Base-by-base conservation (phyloP, 495 filamentous ascomycete genomes). In the Xylaria palmicola region DNA sequence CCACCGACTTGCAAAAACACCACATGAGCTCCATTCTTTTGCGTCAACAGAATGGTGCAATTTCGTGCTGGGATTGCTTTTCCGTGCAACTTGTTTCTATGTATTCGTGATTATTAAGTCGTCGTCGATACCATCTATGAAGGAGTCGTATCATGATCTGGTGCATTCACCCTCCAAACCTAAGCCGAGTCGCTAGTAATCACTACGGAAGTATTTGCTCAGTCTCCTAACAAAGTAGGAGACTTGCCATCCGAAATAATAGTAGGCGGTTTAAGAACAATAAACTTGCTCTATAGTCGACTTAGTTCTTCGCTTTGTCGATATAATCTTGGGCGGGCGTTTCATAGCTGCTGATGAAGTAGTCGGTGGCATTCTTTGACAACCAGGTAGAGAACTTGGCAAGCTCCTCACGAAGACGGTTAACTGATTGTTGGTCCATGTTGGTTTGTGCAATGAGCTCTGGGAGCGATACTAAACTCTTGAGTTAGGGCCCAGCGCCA, bases 381-480 rank as follows among this genome's bases (percentile, higher is more conserved):
- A 98, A 77, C 89, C 90, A 98, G 37, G 82, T 77, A 5, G 88
- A 88, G 65, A 98, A 82, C 74, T 89, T 91, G 39, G 83, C 79
- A 17, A 98, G 79, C 66, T 98, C 94, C 62, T 97, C 92, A 10
- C 91, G 88, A 10, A 97, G 84, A 37, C 91, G 88, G 62, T 86
- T 89, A 50, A 94, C 90, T 8, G 90, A 90, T 72, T 93, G 92
- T 26, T 85, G 78, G 69, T 98, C 94, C 94, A 98, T 96, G 74
- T 97, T 97, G 30, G 94, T 98, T 71, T 97, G 93, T 17, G 92
- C 92, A 63, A 98, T 85, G 27, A 98, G 85, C 72, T 98, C 94
- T 0, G 95, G 94, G 64, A 98, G 85, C 7, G 87, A 87, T 10
- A 96, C 94, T 97, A 58, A 6, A 39, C 4, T 49, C 12, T 5